A percentile compares a stretch with the other conserved stretches of the same genome.
Conservation (phyloP, 1,284 basidiomycete species). For the Boletellus deceptivus region DNA sequence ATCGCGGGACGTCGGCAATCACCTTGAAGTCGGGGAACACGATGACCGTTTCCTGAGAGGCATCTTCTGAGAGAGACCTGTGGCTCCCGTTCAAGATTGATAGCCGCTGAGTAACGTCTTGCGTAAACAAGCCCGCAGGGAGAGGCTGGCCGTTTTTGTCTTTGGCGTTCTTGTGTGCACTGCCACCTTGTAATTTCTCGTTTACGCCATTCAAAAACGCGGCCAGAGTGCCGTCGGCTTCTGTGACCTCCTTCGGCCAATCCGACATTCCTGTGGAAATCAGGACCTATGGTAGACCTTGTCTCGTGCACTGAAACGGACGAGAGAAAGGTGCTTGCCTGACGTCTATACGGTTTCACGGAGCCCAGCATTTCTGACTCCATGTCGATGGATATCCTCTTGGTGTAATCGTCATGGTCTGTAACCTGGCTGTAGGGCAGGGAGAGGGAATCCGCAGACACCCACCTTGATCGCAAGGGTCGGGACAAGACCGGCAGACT, state of each 20-base stretch:
- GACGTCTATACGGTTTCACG: conserved; percentile 77
- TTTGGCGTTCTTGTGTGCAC: conserved; percentile 21
- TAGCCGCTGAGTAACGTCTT: conserved; percentile 53
- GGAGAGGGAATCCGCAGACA: neutral
- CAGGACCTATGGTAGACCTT: conserved; percentile 51
- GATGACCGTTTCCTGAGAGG: conserved; percentile 69
- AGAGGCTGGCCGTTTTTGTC: conserved; percentile 19
- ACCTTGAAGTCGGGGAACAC: conserved; percentile 91
- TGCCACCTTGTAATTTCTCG: conserved; percentile 19
- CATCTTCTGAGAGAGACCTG: conserved; percentile 56
- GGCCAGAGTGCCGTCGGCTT: conserved; percentile 66
- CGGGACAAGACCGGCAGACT: conserved; percentile 72
- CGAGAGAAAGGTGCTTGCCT: conserved; percentile 46
- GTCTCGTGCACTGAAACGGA: neutral
- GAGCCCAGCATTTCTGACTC: conserved; percentile 78
- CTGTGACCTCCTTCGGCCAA: conserved; percentile 78
- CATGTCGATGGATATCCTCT: conserved; percentile 72
- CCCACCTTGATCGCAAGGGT: conserved; percentile 74
- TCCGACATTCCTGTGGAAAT: conserved; percentile 88
- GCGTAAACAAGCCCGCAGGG: conserved; percentile 56
- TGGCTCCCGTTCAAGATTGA: conserved; percentile 84
- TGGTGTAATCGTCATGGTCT: conserved; percentile 74
- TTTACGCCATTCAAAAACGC: conserved; percentile 51
- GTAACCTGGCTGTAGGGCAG: conserved; percentile 15
- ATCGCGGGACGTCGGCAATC: conserved; percentile 65